Conservation (phyloP, 2,329 filamentous ascomycete species). For the Xylaria sp. region DNA sequence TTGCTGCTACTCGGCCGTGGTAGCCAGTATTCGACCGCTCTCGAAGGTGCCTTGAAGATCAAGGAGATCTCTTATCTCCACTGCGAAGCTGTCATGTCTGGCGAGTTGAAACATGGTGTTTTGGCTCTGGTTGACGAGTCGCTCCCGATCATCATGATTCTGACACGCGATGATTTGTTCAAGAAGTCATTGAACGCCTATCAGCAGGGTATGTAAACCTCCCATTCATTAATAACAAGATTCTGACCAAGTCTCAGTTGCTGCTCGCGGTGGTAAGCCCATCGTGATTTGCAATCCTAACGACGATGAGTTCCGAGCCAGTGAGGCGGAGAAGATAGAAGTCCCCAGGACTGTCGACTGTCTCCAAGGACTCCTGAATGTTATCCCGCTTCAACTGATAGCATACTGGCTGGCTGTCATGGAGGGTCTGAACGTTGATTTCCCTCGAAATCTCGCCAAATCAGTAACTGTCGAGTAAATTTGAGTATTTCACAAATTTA, state of each 20-base stretch:
- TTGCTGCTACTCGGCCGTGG: slow-evolving; percentile 92
- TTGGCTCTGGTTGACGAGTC: slow-evolving; percentile 97
- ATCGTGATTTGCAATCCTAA: slow-evolving; percentile 97
- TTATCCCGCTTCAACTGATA: slow-evolving; percentile 96
- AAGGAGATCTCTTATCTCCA: slow-evolving; percentile 99
- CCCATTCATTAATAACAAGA: not conserved
- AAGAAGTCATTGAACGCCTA: slow-evolving; percentile 99
- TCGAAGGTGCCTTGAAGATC: slow-evolving; percentile 98
- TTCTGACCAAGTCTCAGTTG: slow-evolving; percentile 67
- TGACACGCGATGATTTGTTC: slow-evolving; percentile 95
- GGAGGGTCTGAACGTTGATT: slow-evolving; percentile 96
- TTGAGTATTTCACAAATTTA: slow-evolving; percentile 28
- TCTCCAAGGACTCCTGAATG: slow-evolving; percentile 96
- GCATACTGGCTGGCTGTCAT: slow-evolving; percentile 98
- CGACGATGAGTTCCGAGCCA: slow-evolving; percentile 88
- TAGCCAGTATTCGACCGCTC: slow-evolving; percentile 94
- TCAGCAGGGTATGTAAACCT: slow-evolving; percentile 78
- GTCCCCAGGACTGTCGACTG: slow-evolving; percentile 95
- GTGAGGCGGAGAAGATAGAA: slow-evolving; percentile 95
- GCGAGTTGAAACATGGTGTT: slow-evolving; percentile 98
- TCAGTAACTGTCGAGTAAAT: slow-evolving; percentile 96
- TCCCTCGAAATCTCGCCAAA: slow-evolving; percentile 98
- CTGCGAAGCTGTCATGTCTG: slow-evolving; percentile 99
- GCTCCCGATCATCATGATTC: slow-evolving; percentile 99
- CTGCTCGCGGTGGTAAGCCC: slow-evolving; percentile 92